Base-by-base conservation (phyloP, 495 filamentous ascomycete genomes). In the Chaetomium fimeti region DNA sequence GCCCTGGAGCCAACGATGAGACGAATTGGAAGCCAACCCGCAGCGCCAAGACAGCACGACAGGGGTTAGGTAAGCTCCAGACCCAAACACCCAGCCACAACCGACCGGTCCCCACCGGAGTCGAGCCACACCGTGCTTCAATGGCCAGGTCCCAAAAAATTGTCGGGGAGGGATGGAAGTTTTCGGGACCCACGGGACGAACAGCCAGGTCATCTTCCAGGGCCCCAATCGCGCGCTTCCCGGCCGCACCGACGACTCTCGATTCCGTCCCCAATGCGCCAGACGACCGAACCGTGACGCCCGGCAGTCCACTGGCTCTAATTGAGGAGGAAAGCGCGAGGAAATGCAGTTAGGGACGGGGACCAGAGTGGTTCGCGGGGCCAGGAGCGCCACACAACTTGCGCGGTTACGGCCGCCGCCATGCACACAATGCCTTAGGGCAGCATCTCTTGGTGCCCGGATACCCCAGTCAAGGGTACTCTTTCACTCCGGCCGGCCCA, bases 261-360 rank as follows among this genome's bases (percentile, higher is more conserved):
- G 11, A 57, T 13, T 24, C 57, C 15, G 32, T 49, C 36, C 58
- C 71, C 51, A 51, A 73, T 73, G 71, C 68, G 18, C 27, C 61
- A 54, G 61, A 54, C 53, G 59, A 64, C 52, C 64, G 49, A 32
- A 60, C 15, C 32, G 28, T 62, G 66, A 70, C 62, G 20, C 24
- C 43, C 36, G 63, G 65, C 60, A 69, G 65, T 69, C 71, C 71
- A 73, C 73, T 73, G 71, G 65, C 55, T 65, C 47, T 67, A 56
- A 38, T 27, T 15, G 62, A 66, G 66, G 65, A 74, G 60, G 53
- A 59, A 57, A 57, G 45, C 53, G 32, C 20, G 48, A 56, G 45
- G 64, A 66, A 62, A 76, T 82, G 80, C 77, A 75, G 70, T 74
- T 79, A 62, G 76, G 74, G 70, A 71, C 71, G 20, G 76, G 77